A percentile compares a stretch with the other conserved stretches of the same genome.
Conservation (phyloP, 169 alveolate species). For the Eimeria praecox region DNA sequence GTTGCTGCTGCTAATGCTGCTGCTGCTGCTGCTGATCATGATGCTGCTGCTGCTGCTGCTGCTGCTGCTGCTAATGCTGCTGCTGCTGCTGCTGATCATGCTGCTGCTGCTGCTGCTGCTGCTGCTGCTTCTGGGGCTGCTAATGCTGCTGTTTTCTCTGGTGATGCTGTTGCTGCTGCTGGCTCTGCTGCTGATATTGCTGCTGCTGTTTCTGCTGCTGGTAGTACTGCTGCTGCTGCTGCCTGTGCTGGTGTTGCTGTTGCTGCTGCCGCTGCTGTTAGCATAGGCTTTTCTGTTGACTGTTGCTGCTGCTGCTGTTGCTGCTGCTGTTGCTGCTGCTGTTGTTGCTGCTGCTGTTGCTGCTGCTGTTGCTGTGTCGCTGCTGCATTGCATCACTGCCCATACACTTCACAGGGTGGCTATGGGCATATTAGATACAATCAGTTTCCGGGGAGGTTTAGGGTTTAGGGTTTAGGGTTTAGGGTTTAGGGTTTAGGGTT, state of each 20-base stretch:
- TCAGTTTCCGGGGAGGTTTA: neutral
- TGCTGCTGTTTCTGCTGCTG: conserved; percentile 21
- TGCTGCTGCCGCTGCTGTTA: conserved; percentile 10
- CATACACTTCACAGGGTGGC: neutral
- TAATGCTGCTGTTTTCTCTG: conserved; percentile 3
- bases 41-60: conserved; percentile 25
- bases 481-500: conserved; percentile 20
- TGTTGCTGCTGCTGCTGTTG: neutral
- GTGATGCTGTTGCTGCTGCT: conserved; percentile 23
- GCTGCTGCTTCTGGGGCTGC: conserved; percentile 40
- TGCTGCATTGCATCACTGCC: neutral
- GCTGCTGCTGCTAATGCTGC: conserved; percentile 27
- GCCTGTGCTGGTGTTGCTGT: conserved; percentile 21
- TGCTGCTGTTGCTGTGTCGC: conserved; percentile 25
- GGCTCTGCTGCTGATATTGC: conserved; percentile 27
- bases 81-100: conserved; percentile 37
- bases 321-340: conserved; percentile 37
- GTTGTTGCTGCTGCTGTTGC: conserved; percentile 9
- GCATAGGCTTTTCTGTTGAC: no score
- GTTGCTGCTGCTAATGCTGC: conserved; percentile 6
- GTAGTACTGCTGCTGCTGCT: neutral
- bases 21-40: conserved; percentile 51
- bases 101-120: conserved; percentile 38
- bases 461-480: conserved; percentile 20
- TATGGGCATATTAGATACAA: neutral